Base-by-base conservation (phyloP, 1,284 basidiomycete species). In the Cystobasidium slooffiae region DNA sequence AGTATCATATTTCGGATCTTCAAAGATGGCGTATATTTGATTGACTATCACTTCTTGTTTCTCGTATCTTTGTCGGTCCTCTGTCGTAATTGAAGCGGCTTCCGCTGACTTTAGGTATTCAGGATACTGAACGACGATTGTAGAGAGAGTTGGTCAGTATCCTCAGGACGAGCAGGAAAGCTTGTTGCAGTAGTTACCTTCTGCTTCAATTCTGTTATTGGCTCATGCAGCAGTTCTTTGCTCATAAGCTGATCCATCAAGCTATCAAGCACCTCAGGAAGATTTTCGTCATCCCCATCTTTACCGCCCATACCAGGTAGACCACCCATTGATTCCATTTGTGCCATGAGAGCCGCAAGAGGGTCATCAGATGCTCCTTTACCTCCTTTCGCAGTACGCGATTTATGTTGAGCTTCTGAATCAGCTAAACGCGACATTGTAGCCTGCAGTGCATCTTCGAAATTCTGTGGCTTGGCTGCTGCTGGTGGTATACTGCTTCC, bases 191-290 rank as follows among this genome's bases (percentile, higher is more conserved):
- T 3, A 78, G 83, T 68, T 78, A 92, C 94, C 84, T 94, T 94
- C 18, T 91, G 88, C 18, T 88, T 86, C 43, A 99, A 84, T 81
- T 98, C 96, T 78, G 91, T 91, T 79, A 98, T 83, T 0, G 96
- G 95, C 77, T 97, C 94, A 80, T 97, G 93, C 20, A 97, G 84
- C 10, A 98, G 87, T 1, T 98, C 94, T 81, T 94, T 94, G 82
- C 89, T 90, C 92, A 99, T 94, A 59, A 99, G 86, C 81, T 94
- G 90, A 18, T 88, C 87, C 94, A 96, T 94, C 91, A 98, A 93
- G 51, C 85, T 88, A 82, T 98, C 93, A 24, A 99, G 85, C 78
- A 97, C 85, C 9, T 87, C 88, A 62, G 89, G 88, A 7, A 95
- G 82, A 68, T 90, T 88, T 46, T 87, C 87, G 22, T 89, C 89